These are phyloP conservation scores for Ganoderma boninense DNA, from an alignment of 1,284 basidiomycete species.

Conservation along the genomic window DNA sequence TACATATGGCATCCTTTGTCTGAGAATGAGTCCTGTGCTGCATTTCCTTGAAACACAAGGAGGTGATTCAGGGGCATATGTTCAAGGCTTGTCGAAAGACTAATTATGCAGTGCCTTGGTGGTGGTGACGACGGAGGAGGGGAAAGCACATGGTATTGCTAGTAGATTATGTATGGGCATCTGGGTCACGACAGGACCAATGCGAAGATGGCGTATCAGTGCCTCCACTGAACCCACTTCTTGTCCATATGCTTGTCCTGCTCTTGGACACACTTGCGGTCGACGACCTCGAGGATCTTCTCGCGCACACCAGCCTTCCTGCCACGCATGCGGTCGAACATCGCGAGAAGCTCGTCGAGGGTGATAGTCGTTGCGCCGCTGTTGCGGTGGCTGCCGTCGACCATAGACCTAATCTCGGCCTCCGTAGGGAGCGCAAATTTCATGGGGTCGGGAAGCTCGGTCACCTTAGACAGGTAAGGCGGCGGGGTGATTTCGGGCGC, in stretches of 20 bases:
- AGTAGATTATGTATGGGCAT: neutral
- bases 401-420: conserved; percentile 66
- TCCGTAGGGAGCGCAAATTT: conserved; percentile 75
- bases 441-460: conserved; percentile 52
- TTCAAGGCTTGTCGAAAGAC: neutral
- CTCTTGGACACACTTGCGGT: conserved; percentile 65
- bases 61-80: neutral
- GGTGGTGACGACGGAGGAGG: neutral
- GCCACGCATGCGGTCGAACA: conserved; percentile 53
- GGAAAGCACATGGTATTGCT: conserved; percentile 12
- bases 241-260: conserved; percentile 60
- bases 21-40: neutral
- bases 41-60: neutral
- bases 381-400: conserved; percentile 63
- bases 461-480: conserved; percentile 39
- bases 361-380: conserved; percentile 68
- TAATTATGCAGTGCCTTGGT: neutral
- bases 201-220: conserved; percentile 35
- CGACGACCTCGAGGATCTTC: conserved; percentile 78
- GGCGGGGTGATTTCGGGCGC: conserved; percentile 61
- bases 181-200: too few species aligned
- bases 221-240: conserved; percentile 68
- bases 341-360: conserved; percentile 65
- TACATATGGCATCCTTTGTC: neutral
- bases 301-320: conserved; percentile 77